phyloP scores from a whole-genome alignment of 352 stramenopile species.

The Pythium aquatile region DNA sequence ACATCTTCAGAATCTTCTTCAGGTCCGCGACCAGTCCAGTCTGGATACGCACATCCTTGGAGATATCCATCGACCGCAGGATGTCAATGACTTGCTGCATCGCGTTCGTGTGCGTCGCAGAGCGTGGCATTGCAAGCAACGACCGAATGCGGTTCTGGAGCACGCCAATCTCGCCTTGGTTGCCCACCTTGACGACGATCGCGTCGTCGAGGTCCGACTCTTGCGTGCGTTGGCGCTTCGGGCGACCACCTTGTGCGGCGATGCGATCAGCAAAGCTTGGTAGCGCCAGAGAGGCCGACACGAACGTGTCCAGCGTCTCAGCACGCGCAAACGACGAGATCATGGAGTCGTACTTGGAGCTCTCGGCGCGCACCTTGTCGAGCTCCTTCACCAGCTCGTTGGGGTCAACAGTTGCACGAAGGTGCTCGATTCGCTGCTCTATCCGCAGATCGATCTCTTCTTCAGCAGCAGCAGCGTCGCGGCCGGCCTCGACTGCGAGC shows the following conservation, averaged over 20 bases:
- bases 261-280: constrained; percentile 46
- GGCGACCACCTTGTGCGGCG: constrained; percentile 23
- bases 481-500: constrained; percentile 61
- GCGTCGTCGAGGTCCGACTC: constrained; percentile 67
- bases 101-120: constrained; percentile 54
- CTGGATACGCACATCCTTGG: constrained; percentile 67
- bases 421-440: constrained; percentile 72
- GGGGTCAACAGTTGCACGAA: constrained; percentile 62
- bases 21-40: constrained; percentile 69
- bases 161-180: constrained; percentile 55
- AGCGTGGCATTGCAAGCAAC: constrained; percentile 54
- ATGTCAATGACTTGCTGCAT: constrained; percentile 81
- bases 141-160: constrained; percentile 71
- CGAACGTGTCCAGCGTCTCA: constrained; percentile 55
- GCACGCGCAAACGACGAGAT: constrained; percentile 58
- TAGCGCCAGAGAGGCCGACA: constrained; percentile 51
- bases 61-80: constrained; percentile 72
- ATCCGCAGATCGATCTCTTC: constrained; percentile 79
- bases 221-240: constrained; percentile 61
- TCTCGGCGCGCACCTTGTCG: constrained; percentile 64
- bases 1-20: constrained; percentile 75
- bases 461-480: constrained; percentile 56
- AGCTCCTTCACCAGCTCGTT: constrained; percentile 83
- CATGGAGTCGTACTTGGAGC: constrained; percentile 65
- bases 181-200: constrained; percentile 63